Percentiles rank a stretch among this genome's conserved stretches.
Evolutionary conservation across 768 basidiomycete genomes (phyloP).

Genomic region (Hypholoma sublateritium): DNA sequence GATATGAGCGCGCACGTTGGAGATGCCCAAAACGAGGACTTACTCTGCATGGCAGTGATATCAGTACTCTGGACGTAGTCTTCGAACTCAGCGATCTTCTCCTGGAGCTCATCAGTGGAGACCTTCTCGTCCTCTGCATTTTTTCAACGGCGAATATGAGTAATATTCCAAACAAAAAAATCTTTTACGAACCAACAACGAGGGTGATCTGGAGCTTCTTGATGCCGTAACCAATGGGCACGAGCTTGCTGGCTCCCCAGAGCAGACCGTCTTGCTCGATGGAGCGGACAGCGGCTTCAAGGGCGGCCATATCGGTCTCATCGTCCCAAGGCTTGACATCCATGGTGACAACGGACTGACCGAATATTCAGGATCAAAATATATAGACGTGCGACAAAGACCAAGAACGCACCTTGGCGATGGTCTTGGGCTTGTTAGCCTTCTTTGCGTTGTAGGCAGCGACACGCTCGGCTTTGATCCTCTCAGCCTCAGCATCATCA

Average conservation of each 20-base stretch:
- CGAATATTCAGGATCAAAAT: background rate
- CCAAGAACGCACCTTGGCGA: conserved; percentile 70
- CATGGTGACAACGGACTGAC: conserved; percentile 92
- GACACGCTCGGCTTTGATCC: conserved; percentile 87
- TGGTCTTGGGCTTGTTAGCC: conserved; percentile 83
- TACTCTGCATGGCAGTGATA: conserved; percentile 93
- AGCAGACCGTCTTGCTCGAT: conserved; percentile 89
- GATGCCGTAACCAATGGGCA: conserved; percentile 89
- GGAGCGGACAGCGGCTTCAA: conserved; percentile 83
- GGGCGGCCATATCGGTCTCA: conserved; percentile 91
- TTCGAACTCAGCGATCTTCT: conserved; percentile 81
- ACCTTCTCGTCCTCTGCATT: conserved; percentile 97
- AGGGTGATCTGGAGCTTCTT: conserved; percentile 82
- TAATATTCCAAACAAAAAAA: conserved; percentile 7
- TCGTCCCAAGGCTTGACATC: conserved; percentile 99
- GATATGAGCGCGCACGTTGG: background rate
- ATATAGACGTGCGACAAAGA: background rate
- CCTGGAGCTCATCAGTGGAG: conserved; percentile 91
- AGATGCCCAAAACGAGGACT: conserved; percentile 20
- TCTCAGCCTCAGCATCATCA: conserved; percentile 83
- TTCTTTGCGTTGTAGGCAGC: conserved; percentile 94
- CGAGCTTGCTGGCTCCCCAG: conserved; percentile 94
- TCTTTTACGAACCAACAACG: conserved; percentile 45
- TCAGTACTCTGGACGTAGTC: conserved; percentile 92
- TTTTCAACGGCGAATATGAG: background rate